A percentile compares a stretch with the other conserved stretches of the same genome.
Evolutionary conservation across 2,329 filamentous ascomycete genomes (phyloP).

Genomic region (Alternaria gaisen): DNA sequence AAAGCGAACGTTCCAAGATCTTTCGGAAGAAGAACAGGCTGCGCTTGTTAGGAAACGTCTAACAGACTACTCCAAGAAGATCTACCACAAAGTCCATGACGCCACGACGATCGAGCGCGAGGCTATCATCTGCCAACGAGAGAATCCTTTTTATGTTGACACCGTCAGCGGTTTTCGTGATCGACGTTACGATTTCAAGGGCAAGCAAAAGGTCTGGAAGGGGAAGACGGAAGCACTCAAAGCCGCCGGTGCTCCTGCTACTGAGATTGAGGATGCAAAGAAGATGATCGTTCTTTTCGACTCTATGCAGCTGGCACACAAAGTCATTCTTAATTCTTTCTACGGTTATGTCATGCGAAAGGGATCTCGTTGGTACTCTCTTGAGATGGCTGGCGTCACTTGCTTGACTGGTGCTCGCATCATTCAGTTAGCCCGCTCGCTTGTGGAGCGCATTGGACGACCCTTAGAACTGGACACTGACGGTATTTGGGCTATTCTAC

Average conservation of each 20-base stretch:
- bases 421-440: slow-evolving; percentile 92
- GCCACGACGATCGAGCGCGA: slow-evolving; percentile 91
- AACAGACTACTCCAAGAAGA: slow-evolving; percentile 95
- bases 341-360: slow-evolving; percentile 99
- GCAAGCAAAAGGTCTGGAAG: slow-evolving; percentile 98
- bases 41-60: slow-evolving; percentile 82
- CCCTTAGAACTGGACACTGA: slow-evolving; percentile 96
- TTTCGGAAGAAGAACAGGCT: slow-evolving; percentile 84
- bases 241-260: slow-evolving; percentile 75
- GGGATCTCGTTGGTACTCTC: slow-evolving; percentile 97
- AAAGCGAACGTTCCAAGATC: slow-evolving; percentile 78
- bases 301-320: slow-evolving; percentile 94
- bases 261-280: slow-evolving; percentile 90
- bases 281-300: slow-evolving; percentile 99
- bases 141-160: slow-evolving; percentile 98
- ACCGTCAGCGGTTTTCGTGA: slow-evolving; percentile 97
- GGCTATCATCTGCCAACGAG: slow-evolving; percentile 96
- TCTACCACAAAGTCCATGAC: slow-evolving; percentile 99
- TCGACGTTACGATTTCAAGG: slow-evolving; percentile 97
- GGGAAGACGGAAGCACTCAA: slow-evolving; percentile 91
- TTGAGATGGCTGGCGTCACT: slow-evolving; percentile 99
- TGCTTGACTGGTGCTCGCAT: slow-evolving; percentile 96
- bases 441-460: slow-evolving; percentile 91
- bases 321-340: slow-evolving; percentile 98
- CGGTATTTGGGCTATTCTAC: slow-evolving; percentile 99